Evolutionary conservation across 495 filamentous ascomycete genomes (phyloP).

Genomic region (Lophium mytilinum): DNA sequence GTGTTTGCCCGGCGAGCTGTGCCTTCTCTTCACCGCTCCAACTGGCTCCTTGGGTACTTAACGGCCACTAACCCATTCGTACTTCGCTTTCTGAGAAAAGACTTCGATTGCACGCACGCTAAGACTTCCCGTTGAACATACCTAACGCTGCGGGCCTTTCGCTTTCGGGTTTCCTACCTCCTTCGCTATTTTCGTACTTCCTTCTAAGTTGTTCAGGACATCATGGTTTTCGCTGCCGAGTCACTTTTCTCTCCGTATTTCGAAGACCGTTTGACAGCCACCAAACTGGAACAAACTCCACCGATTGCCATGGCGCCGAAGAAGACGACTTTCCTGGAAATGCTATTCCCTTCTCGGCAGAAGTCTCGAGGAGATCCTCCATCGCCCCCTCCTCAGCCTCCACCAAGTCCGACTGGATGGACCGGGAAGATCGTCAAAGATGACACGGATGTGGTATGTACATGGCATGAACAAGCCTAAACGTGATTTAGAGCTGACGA

Average conservation of each 20-base stretch:
- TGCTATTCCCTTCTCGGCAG: neutral
- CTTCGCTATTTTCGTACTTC: neutral
- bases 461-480: neutral
- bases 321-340: neutral
- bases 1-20: constrained; percentile 10
- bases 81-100: constrained; percentile 3
- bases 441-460: neutral
- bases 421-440: neutral
- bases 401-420: constrained; percentile 1
- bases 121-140: neutral
- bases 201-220: neutral
- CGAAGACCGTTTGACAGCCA: neutral
- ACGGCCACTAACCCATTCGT: constrained; percentile 12
- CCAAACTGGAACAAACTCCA: neutral
- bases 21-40: neutral
- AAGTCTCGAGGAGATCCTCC: neutral
- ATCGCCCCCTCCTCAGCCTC: neutral
- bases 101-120: neutral
- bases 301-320: neutral
- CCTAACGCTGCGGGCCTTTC: neutral
- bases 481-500: neutral
- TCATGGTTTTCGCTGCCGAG: constrained; percentile 1
- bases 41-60: constrained; percentile 12
- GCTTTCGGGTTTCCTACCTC: neutral
- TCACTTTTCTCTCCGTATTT: neutral